phyloP scores from a whole-genome alignment of 1,284 basidiomycete species.

The Ustilago loliicola region DNA sequence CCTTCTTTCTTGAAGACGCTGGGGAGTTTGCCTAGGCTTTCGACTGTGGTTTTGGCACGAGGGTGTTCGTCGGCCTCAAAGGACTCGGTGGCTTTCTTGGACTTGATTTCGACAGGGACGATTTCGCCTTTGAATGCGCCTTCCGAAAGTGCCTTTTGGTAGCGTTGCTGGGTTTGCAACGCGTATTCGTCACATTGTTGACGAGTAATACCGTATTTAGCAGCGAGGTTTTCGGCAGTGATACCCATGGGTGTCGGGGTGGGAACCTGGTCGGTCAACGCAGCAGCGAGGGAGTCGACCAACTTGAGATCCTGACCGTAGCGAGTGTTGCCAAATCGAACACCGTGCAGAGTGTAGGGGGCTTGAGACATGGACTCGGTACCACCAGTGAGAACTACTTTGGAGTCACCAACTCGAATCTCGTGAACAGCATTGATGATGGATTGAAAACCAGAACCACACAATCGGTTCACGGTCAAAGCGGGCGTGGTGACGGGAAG shows the following conservation, averaged over 20 bases:
- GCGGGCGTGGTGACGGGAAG: constrained; percentile 74
- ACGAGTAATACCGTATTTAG: constrained; percentile 84
- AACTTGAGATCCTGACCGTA: constrained; percentile 75
- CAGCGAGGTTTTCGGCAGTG: constrained; percentile 90
- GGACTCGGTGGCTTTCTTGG: constrained; percentile 64
- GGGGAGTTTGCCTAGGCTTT: constrained; percentile 87
- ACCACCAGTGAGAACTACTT: constrained; percentile 90
- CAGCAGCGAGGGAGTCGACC: constrained; percentile 75
- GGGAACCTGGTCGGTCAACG: constrained; percentile 74
- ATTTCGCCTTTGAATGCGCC: constrained; percentile 72
- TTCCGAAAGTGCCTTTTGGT: constrained; percentile 72
- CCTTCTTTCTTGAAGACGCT: constrained; percentile 91
- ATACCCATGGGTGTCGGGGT: constrained; percentile 74
- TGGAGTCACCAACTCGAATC: constrained; percentile 87
- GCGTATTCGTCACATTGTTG: constrained; percentile 81
- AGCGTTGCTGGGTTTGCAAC: constrained; percentile 70
- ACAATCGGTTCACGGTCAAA: constrained; percentile 80
- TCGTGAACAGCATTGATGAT: constrained; percentile 92
- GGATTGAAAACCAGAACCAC: constrained; percentile 94
- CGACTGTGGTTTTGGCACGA: constrained; percentile 85
- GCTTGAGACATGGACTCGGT: constrained; percentile 99
- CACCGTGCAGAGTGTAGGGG: constrained; percentile 74
- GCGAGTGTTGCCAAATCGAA: constrained; percentile 66
- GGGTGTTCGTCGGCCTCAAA: constrained; percentile 74
- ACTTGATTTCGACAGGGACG: constrained; percentile 69